Evolutionary conservation across 768 basidiomycete genomes (phyloP), one percentile per base, ranked within the genome.

Genomic region (Termitomyces sp.): DNA sequence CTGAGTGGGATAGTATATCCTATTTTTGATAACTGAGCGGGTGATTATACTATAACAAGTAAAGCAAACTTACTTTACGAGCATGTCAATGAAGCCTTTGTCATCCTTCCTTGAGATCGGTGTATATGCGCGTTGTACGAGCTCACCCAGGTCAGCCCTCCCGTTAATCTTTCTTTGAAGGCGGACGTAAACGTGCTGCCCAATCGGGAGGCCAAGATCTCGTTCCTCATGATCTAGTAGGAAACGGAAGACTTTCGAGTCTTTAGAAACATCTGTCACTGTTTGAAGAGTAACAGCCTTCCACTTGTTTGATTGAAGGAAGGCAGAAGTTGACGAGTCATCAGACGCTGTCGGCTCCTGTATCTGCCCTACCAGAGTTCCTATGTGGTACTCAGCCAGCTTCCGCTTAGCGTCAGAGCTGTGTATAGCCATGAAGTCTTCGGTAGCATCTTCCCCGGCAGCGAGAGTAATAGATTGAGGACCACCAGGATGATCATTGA

Each of bases 401-500:
- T 79, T 76, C 26, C 58, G 59, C 55, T 74, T 77, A 2, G 79
- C 82, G 57, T 81, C 80, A 9, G 73, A 68, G n/a, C 80, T 82
- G 68, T 85, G 85, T 55, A 86, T 85, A 0, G 83, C 81, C 68
- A 85, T 74, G 68, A 86, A 87, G 59, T 87, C 85, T 14, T 87
- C 85, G 0, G 83, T 81, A 3, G 81, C 80, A 61, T 87, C 85
- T 61, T 84, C 75, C 0, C 84, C 84, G 1, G 83, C 83, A 10
- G 81, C 78, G 20, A 82, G 71, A 14, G 74, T 68, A 57, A 87
- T 87, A 2, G 82, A 81, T 56, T 82, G 77, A 0, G 74, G 71
- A 1, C 85, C 84, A 7, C 84, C 85, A 0, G 86, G 86, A 64
- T 87, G 86, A 14, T 82, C 80, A 5, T 76, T 71, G 46, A 86